Conservation (phyloP, 352 stramenopile genomes). For the Albugo laibachii region DNA sequence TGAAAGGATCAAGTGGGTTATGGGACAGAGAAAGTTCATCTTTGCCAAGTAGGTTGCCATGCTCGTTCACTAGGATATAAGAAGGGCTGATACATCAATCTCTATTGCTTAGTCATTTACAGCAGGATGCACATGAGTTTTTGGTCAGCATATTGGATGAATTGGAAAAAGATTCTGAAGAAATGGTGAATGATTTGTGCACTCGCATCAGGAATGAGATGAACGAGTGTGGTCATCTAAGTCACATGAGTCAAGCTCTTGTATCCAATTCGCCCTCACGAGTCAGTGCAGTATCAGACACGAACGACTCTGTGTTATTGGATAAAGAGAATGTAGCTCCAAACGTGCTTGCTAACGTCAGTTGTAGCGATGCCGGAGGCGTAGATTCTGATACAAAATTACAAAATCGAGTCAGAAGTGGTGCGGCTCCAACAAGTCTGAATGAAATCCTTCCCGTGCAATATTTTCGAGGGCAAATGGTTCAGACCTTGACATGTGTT, state of each 20-base stretch:
- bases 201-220: too few species aligned
- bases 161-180: conserved; percentile 43
- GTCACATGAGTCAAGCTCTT: conserved; percentile 10
- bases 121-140: conserved; percentile 80
- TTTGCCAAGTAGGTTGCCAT: conserved; percentile 43
- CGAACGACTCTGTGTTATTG: too few species aligned
- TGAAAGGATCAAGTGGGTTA: conserved; percentile 49
- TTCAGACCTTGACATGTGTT: conserved; percentile 51
- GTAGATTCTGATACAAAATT: too few species aligned
- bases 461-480: conserved; percentile 58
- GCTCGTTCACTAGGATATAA: conserved; percentile 1
- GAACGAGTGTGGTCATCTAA: conserved; percentile 15
- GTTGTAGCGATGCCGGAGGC: too few species aligned
- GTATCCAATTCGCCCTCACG: too few species aligned
- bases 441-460: conserved; percentile 41
- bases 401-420: too few species aligned
- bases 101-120: conserved; percentile 27
- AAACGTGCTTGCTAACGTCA: too few species aligned
- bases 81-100: conserved; percentile 1
- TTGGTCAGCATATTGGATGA: conserved; percentile 65
- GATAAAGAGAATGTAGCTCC: too few species aligned
- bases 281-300: too few species aligned
- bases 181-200: too few species aligned
- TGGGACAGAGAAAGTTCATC: conserved; percentile 54
- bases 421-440: conserved; percentile 7